phyloP scores from a whole-genome alignment of 805 yeast species.

The Isabelozyma pseudorhagii region DNA sequence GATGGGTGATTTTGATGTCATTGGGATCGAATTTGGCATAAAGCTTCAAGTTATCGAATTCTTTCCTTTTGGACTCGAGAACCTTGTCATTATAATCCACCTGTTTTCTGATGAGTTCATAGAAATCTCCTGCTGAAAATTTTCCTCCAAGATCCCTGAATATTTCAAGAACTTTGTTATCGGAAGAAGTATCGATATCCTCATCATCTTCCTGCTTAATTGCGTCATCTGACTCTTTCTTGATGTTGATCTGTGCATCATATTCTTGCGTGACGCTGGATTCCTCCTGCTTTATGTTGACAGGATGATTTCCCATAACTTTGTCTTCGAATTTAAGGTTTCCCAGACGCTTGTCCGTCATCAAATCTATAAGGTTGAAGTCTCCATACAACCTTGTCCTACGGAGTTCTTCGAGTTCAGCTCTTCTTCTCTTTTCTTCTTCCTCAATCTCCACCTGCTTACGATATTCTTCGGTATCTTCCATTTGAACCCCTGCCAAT shows the following conservation, averaged over 20 bases:
- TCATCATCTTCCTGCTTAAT: slow-evolving; percentile 7
- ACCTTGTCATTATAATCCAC: slow-evolving; percentile 31
- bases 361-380: slow-evolving; percentile 57
- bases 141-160: slow-evolving; percentile 43
- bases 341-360: slow-evolving; percentile 41
- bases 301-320: slow-evolving; percentile 8
- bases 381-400: slow-evolving; percentile 64
- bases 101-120: slow-evolving; percentile 42
- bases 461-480: slow-evolving; percentile 41
- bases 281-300: background rate
- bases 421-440: slow-evolving; percentile 28
- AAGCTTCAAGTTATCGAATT: slow-evolving; percentile 48
- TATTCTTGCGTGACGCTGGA: slow-evolving; percentile 5
- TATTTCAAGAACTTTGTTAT: slow-evolving; percentile 28
- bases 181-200: slow-evolving; percentile 10
- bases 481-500: slow-evolving; percentile 67
- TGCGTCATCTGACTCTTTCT: slow-evolving; percentile 2
- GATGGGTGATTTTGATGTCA: slow-evolving; percentile 66
- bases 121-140: slow-evolving; percentile 71
- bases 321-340: slow-evolving; percentile 26
- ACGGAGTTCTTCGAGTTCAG: slow-evolving; percentile 48
- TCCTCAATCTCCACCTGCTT: slow-evolving; percentile 35
- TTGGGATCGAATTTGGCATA: slow-evolving; percentile 62
- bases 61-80: slow-evolving; percentile 48
- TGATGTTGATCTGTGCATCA: slow-evolving; percentile 1